Evolutionary conservation across 371 early-diverging fungal genomes (phyloP), one percentile per base, ranked within the genome.

Genomic region (Mortierella sp.): DNA sequence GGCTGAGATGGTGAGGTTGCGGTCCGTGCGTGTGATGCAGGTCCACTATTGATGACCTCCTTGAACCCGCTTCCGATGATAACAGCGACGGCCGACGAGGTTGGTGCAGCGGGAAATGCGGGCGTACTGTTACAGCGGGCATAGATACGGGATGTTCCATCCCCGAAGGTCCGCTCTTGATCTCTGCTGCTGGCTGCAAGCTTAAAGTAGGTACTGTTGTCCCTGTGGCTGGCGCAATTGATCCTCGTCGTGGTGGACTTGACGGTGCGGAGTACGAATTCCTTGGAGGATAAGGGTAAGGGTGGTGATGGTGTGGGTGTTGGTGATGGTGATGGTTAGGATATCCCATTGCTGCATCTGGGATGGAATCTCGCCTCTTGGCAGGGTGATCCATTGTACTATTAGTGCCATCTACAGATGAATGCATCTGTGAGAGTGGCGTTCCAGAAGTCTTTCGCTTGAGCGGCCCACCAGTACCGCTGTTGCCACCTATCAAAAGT

Each of bases 191-290:
- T 10, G 73, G 79, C 56, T 83, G 76, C 28, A 81, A 47, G 61
- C 67, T 72, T 61, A 78, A 28, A 17, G 68, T 61, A 0, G 78
- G 78, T 4, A 78, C 69, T 12, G 61, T 15, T 19, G 26, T 26
- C n/a, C 63, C 64, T 34, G 53, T 53, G 3, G n/a, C n/a, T n/a
- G 53, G 53, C 28, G 70, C 69, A 64, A 64, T 70, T 17, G 84
- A 68, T 1, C 62, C 66, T 26, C 84, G 75, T 32, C 84, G 72
- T 29, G 89, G 88, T 47, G 90, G 90, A 58, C 89, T 88, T 15
- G 90, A 87, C 22, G 89, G 89, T 45, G 88, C 89, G 61, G 89
- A 89, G 66, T 74, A 87, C 23, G 85, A 78, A 13, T 84, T 84
- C 40, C 86, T 82, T 35, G 69, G 70, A 1, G 84, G 84, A 22